phyloP scores from a whole-genome alignment of 148 eudicot species.

The Spergularia bocconei region DNA sequence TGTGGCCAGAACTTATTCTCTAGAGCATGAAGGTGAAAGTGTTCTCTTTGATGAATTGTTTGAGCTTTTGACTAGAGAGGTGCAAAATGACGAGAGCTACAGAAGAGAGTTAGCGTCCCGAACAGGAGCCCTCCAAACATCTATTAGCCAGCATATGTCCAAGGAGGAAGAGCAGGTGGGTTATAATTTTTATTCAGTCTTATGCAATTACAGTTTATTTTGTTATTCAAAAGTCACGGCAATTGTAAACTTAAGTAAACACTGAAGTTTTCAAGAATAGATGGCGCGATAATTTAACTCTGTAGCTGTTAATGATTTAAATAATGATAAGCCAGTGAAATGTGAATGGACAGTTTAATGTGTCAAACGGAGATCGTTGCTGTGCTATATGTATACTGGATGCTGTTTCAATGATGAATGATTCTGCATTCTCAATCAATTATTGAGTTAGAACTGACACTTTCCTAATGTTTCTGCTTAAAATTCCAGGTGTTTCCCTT shows the following conservation, averaged over 20 bases:
- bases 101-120: constrained; percentile 90
- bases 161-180: constrained; percentile 97
- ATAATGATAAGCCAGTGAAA: not conserved
- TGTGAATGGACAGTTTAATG: not conserved
- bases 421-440: not conserved
- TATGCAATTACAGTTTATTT: not conserved
- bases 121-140: constrained; percentile 89
- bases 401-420: not conserved
- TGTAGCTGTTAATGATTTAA: not conserved
- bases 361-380: not conserved
- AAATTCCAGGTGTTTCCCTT: constrained; percentile 78
- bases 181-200: not conserved
- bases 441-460: not conserved
- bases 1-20: constrained; percentile 92
- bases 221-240: constrained; percentile 1
- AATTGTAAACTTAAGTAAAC: not conserved
- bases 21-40: constrained; percentile 97
- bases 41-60: constrained; percentile 85
- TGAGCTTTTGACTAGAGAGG: constrained; percentile 53
- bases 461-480: constrained; percentile 12
- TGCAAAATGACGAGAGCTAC: constrained; percentile 66
- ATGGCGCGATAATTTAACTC: not conserved
- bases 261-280: not conserved
- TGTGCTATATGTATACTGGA: not conserved
- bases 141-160: constrained; percentile 95